Base-by-base conservation (phyloP, 441 rosid species). In the Gossypium laxum region DNA sequence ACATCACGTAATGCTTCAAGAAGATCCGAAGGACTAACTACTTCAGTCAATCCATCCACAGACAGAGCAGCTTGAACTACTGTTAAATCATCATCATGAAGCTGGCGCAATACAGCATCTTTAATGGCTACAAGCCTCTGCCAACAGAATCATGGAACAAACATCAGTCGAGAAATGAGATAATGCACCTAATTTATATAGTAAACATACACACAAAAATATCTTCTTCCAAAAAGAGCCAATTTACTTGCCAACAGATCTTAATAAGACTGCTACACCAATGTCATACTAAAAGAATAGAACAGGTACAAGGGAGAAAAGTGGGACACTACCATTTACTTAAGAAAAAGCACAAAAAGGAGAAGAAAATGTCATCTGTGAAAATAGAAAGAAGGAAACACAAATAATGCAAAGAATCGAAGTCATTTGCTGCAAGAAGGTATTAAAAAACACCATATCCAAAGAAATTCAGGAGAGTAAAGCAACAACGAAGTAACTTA, bases 41-140 rank as follows among this genome's bases (percentile, higher is more conserved):
- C 75, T 74, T 81, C 86, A 14, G 93, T 76, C 77, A 91, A 79
- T 54, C 86, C 89, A 70, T 89, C 86, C 51, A 92, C 62, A 60
- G 90, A 85, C 70, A 93, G 75, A 76, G 91, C 92, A 73, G 89
- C 91, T 79, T 77, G 83, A 76, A 96, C 92, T 61, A 96, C 88
- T 61, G 87, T 81, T 67, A 91, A 80, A 81, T 96, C 99, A 80
- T 85, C 88, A 83, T 96, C 98, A 59, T 74, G 78, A 75, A 96
- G 91, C 75, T 89, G 97, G 79, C 82, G 80, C 75, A 90, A 66
- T 68, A 96, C 72, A 30, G 86, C 90, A 78, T 90, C 96, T 79
- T 82, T 87, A 81, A 96, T 77, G 30, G 82, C 81, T 67, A 77
- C 80, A 75, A 91, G 79, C 73, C 83, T 87, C 99, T 96, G 91